These are phyloP conservation scores for Botryosphaeria agaves DNA, from an alignment of 2,329 filamentous ascomycete genomes.

Conservation along the genomic window DNA sequence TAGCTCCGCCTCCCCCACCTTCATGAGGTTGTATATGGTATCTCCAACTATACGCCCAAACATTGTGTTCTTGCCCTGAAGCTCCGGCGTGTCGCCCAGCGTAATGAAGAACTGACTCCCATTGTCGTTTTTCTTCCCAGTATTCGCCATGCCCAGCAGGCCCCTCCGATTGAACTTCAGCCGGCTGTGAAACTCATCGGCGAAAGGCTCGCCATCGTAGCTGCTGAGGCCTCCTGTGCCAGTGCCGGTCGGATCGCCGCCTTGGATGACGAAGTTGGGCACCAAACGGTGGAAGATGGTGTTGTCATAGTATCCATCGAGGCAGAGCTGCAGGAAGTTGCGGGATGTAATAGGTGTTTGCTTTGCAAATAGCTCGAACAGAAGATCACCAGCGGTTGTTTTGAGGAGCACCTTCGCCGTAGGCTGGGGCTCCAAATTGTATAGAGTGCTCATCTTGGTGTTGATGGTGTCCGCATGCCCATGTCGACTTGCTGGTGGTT, in stretches of 20 bases:
- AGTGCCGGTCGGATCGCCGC: conserved; percentile 85
- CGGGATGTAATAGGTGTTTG: conserved; percentile 82
- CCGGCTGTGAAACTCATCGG: conserved; percentile 82
- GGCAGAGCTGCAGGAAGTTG: conserved; percentile 88
- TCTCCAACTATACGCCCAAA: conserved; percentile 87
- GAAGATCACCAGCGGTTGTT: conserved; percentile 77
- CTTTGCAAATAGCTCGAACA: conserved; percentile 86
- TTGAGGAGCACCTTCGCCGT: conserved; percentile 83
- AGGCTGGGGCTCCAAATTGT: conserved; percentile 88
- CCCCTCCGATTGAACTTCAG: conserved; percentile 87
- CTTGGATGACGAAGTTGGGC: conserved; percentile 83
- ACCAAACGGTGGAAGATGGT: conserved; percentile 90
- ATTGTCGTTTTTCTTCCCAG: conserved; percentile 60
- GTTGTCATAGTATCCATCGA: conserved; percentile 89
- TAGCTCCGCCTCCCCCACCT: conserved; percentile 79
- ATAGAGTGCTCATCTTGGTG: conserved; percentile 61
- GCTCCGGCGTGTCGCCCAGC: conserved; percentile 61
- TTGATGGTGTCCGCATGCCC: no score
- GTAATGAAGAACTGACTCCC: conserved; percentile 97
- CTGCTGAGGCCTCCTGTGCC: conserved; percentile 85
- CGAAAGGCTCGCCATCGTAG: conserved; percentile 65
- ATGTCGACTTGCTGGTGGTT: no score
- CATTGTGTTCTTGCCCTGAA: conserved; percentile 80
- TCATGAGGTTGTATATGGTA: conserved; percentile 88
- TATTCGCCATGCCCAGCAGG: conserved; percentile 90